phyloP scores from a whole-genome alignment of 805 yeast genomes.

The Grigorovia jiainica region DNA sequence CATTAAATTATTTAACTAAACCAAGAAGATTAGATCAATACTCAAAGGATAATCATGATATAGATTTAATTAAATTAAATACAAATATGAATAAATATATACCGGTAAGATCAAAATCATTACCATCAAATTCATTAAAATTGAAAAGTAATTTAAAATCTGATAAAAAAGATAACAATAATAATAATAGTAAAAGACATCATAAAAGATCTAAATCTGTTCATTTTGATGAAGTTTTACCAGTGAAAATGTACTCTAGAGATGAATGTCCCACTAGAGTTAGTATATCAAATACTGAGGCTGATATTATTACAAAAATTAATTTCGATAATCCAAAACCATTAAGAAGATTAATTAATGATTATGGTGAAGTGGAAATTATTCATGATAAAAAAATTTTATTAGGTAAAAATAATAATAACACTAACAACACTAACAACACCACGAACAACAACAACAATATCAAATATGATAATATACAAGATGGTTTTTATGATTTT shows the following conservation, averaged over 20 bases:
- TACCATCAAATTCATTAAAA: conserved; percentile 29
- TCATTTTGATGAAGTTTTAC: conserved; percentile 64
- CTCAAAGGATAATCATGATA: conserved; percentile 10
- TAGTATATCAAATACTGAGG: conserved; percentile 5
- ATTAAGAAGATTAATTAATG: conserved; percentile 3
- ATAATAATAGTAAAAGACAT: neutral
- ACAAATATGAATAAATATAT: conserved; percentile 15
- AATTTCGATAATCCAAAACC: conserved; percentile 8
- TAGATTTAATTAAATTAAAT: conserved; percentile 5
- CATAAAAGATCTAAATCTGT: conserved; percentile 51
- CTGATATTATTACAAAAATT: conserved; percentile 2
- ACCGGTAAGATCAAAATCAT: conserved; percentile 29
- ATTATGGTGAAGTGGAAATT: conserved; percentile 1
- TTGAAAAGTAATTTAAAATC: conserved; percentile 1
- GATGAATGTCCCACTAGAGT: conserved; percentile 73
- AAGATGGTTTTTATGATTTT: conserved; percentile 19
- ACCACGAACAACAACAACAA: conserved; percentile 8
- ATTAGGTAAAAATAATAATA: neutral
- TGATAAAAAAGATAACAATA: neutral
- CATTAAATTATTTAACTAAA: conserved; percentile 1
- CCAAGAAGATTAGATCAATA: conserved; percentile 9
- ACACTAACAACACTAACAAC: neutral
- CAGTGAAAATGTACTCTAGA: conserved; percentile 63
- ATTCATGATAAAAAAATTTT: neutral
- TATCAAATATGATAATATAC: conserved; percentile 14